phyloP scores from a whole-genome alignment of 495 filamentous ascomycete species.

The Venustampulla echinocandica region DNA sequence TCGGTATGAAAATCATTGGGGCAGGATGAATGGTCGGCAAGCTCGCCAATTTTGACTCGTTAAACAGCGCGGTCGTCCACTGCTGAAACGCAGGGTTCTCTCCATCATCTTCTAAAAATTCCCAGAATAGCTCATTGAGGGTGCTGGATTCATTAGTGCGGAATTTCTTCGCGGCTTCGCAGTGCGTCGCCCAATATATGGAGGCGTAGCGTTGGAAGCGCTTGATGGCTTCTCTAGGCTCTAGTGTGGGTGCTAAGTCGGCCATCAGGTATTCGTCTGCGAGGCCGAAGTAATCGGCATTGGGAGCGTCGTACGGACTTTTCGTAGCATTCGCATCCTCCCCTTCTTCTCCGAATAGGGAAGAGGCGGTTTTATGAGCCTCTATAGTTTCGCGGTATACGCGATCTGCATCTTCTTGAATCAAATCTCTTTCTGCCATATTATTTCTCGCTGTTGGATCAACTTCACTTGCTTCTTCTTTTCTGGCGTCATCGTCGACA shows the following conservation, averaged over 20 bases:
- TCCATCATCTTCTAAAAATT: slow-evolving; percentile 2
- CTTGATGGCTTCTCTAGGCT: neutral
- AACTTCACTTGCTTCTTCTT: neutral
- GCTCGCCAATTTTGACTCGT: neutral
- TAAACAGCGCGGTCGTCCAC: neutral
- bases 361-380: neutral
- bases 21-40: neutral
- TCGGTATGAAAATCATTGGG: neutral
- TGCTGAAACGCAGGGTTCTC: neutral
- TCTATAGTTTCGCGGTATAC: neutral
- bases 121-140: slow-evolving; percentile 1
- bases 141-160: neutral
- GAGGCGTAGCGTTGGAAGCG: neutral
- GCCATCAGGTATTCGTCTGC: too few species aligned
- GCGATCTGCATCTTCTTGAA: slow-evolving; percentile 1
- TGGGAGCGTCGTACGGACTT: too few species aligned
- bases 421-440: neutral
- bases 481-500: neutral
- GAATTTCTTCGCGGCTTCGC: neutral
- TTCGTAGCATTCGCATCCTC: too few species aligned
- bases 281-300: too few species aligned
- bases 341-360: too few species aligned
- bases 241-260: neutral
- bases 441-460: neutral
- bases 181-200: slow-evolving; percentile 4